Conservation (phyloP, 352 stramenopile genomes). For the Plasmopara muralis region DNA sequence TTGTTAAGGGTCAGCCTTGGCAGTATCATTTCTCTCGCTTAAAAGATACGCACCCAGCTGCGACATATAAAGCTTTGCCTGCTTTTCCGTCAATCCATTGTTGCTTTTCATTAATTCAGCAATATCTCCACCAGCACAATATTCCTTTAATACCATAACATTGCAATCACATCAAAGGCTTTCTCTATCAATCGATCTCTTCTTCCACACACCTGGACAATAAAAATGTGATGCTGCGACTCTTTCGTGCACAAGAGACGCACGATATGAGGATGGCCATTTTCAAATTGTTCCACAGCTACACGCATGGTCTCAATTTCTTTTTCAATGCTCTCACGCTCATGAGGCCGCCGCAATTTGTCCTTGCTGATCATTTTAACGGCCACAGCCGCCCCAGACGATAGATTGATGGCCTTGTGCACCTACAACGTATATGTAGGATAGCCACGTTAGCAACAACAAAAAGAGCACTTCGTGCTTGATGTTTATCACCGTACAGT, state of each 20-base stretch:
- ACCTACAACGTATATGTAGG: constrained; percentile 28
- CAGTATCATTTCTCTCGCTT: not conserved
- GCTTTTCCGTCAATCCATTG: constrained; percentile 50
- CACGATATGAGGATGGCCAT: constrained; percentile 80
- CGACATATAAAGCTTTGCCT: constrained; percentile 73
- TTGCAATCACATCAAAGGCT: not conserved
- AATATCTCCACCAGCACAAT: constrained; percentile 71
- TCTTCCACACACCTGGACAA: constrained; percentile 44
- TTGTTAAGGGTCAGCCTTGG: not conserved
- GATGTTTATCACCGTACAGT: constrained; percentile 33
- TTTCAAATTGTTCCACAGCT: constrained; percentile 79
- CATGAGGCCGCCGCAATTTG: constrained; percentile 58
- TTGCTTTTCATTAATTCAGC: constrained; percentile 63
- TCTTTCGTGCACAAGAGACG: constrained; percentile 75
- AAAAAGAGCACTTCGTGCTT: not conserved
- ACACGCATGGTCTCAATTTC: constrained; percentile 84
- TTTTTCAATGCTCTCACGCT: constrained; percentile 77
- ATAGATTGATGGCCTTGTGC: constrained; percentile 80
- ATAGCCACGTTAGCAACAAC: not conserved
- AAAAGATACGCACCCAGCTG: constrained; percentile 44
- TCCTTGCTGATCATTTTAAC: constrained; percentile 81
- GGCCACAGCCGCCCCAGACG: constrained; percentile 62
- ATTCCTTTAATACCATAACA: constrained; percentile 36
- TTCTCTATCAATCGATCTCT: not conserved
- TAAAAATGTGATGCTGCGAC: constrained; percentile 78